Evolutionary conservation across 306 rosid genomes (phyloP).

Genomic region (Biancaea sappan): DNA sequence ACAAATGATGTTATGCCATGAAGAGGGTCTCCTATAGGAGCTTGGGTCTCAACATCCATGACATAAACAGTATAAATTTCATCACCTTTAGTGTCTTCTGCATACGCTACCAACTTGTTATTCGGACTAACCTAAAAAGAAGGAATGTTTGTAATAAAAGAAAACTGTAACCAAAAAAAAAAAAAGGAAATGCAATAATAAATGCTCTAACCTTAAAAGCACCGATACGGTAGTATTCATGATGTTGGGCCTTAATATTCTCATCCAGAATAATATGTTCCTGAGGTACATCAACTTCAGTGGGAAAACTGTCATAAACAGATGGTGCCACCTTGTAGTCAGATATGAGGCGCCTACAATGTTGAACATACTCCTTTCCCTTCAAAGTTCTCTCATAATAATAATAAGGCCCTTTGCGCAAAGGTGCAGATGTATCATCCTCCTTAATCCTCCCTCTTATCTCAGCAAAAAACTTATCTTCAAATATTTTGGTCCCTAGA

Average conservation of each 20-base stretch:
- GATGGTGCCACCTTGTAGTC: slow-evolving; percentile 49
- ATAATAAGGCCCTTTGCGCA: slow-evolving; percentile 67
- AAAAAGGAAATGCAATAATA: slow-evolving; percentile 6
- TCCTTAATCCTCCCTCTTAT: slow-evolving; percentile 84
- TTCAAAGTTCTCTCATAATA: slow-evolving; percentile 67
- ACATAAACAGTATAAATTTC: slow-evolving; percentile 79
- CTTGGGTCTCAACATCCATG: slow-evolving; percentile 73
- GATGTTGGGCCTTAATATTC: slow-evolving; percentile 70
- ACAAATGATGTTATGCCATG: slow-evolving; percentile 54
- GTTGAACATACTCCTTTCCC: slow-evolving; percentile 82
- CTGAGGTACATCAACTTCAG: slow-evolving; percentile 64
- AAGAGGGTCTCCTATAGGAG: slow-evolving; percentile 65
- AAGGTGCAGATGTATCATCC: slow-evolving; percentile 76
- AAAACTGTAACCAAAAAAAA: slow-evolving; percentile 12
- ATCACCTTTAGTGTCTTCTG: slow-evolving; percentile 91
- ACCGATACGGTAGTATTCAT: slow-evolving; percentile 58
- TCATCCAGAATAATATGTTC: slow-evolving; percentile 89
- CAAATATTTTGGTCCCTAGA: slow-evolving; percentile 66
- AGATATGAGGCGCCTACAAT: slow-evolving; percentile 66
- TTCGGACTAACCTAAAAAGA: slow-evolving; percentile 77
- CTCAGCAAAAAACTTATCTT: slow-evolving; percentile 72
- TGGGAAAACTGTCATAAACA: slow-evolving; percentile 68
- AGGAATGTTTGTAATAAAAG: slow-evolving; percentile 25
- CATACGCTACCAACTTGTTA: slow-evolving; percentile 79
- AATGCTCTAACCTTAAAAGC: slow-evolving; percentile 56